Conservation (phyloP, 352 stramenopile species). For the Pythium periplocum region DNA sequence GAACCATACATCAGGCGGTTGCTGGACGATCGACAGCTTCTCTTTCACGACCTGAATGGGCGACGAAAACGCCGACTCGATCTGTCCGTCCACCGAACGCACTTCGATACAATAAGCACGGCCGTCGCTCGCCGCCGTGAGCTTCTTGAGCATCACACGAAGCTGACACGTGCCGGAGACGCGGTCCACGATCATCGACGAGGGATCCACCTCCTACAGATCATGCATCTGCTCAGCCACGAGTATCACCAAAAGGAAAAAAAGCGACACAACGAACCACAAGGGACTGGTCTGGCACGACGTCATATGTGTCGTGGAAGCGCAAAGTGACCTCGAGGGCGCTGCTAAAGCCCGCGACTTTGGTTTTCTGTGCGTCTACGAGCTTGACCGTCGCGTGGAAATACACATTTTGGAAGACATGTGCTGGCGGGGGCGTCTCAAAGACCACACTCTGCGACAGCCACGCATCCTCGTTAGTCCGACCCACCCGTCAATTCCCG, state of each 20-base stretch:
- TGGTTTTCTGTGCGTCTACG: constrained; percentile 52
- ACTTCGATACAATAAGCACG: constrained; percentile 71
- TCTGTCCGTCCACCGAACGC: constrained; percentile 33
- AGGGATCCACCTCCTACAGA: constrained; percentile 11
- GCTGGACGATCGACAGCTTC: constrained; percentile 68
- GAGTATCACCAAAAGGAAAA: too few species aligned
- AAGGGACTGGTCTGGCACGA: constrained; percentile 55
- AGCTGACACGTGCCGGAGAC: constrained; percentile 40
- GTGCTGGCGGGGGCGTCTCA: constrained; percentile 40
- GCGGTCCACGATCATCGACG: constrained; percentile 24
- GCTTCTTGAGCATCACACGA: constrained; percentile 35
- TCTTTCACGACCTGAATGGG: constrained; percentile 70
- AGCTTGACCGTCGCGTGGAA: constrained; percentile 60
- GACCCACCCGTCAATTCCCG: too few species aligned
- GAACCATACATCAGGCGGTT: constrained; percentile 92
- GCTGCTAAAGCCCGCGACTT: constrained; percentile 40
- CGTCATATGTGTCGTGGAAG: constrained; percentile 75
- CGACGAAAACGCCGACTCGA: constrained; percentile 61
- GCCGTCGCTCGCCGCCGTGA: constrained; percentile 52
- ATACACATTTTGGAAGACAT: constrained; percentile 55
- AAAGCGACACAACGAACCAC: constrained; percentile 15
- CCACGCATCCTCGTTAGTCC: too few species aligned
- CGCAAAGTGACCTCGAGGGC: constrained; percentile 50
- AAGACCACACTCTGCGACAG: constrained; percentile 48
- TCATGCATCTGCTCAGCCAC: too few species aligned